These are phyloP conservation scores for Pythium grandisporangium DNA, from an alignment of 352 stramenopile genomes.

Conservation along the genomic window DNA sequence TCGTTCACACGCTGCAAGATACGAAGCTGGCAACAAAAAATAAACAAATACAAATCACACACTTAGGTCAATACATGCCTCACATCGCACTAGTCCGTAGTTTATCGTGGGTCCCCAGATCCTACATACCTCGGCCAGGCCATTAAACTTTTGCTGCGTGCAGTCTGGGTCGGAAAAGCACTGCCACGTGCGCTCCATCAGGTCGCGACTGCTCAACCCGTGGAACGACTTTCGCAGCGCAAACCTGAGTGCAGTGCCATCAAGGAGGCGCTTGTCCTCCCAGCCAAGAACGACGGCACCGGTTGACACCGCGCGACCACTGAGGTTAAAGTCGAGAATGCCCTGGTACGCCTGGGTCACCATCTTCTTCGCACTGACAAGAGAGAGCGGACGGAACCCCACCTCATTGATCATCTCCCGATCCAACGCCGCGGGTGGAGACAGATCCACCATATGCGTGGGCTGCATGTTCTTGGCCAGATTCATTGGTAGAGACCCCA, in stretches of 20 bases:
- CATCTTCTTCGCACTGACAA: conserved; percentile 18
- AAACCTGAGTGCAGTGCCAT: conserved; percentile 47
- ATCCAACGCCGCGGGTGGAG: conserved; percentile 17
- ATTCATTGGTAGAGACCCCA: conserved; percentile 9
- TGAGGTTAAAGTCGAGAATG: conserved; percentile 47
- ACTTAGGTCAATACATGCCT: not conserved
- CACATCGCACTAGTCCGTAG: too few species aligned
- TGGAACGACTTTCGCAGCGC: conserved; percentile 52
- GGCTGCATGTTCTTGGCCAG: conserved; percentile 11
- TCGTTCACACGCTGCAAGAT: conserved; percentile 67
- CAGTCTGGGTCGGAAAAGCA: conserved; percentile 61
- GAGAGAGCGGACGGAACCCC: conserved; percentile 29
- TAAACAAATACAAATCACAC: not conserved
- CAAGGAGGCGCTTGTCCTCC: conserved; percentile 51
- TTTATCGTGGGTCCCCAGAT: too few species aligned
- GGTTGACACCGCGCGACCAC: conserved; percentile 30
- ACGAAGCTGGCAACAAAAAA: conserved; percentile 12
- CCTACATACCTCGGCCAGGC: conserved; percentile 31
- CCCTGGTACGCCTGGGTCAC: conserved; percentile 35
- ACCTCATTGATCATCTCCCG: conserved; percentile 30
- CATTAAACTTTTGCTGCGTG: conserved; percentile 44
- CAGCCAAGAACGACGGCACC: conserved; percentile 49
- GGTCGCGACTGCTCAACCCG: conserved; percentile 19
- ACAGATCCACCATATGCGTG: conserved; percentile 17
- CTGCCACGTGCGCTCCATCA: conserved; percentile 60